Evolutionary conservation across 108 stramenopile genomes (phyloP).

Genomic region (Asterionellopsis glacialis): DNA sequence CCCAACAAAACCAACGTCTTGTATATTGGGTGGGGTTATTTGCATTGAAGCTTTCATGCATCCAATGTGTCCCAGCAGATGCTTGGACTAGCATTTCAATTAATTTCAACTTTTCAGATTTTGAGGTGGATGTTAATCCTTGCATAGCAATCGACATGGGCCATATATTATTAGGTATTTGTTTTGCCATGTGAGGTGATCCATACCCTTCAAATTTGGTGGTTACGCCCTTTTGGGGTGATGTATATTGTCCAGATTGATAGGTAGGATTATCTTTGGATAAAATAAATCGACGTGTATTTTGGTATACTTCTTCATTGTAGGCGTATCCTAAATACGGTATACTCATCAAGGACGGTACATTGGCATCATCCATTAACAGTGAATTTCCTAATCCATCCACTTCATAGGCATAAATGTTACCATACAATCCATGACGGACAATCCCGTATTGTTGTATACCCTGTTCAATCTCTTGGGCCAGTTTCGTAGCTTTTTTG

Average conservation of each 20-base stretch:
- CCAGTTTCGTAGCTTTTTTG: constrained; percentile 27
- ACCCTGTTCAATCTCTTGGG: constrained; percentile 42
- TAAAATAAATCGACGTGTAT: constrained; percentile 44
- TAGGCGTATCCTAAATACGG: constrained; percentile 53
- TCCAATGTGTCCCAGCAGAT: constrained; percentile 33
- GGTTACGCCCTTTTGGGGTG: constrained; percentile 24
- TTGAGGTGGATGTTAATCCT: constrained; percentile 32
- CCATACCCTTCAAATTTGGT: constrained; percentile 10
- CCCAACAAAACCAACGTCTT: constrained; percentile 69
- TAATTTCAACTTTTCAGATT: constrained; percentile 20
- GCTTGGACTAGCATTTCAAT: constrained; percentile 25
- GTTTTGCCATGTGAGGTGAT: constrained; percentile 30
- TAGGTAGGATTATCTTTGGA: constrained; percentile 36
- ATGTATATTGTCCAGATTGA: too few relatives aligned
- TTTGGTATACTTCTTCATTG: constrained; percentile 10
- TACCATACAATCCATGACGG: constrained; percentile 20
- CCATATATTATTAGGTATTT: constrained; percentile 52
- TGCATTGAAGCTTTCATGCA: constrained; percentile 51
- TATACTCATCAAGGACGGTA: constrained; percentile 61
- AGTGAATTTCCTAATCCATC: constrained; percentile 59
- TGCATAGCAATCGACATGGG: constrained; percentile 64
- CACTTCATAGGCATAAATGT: constrained; percentile 75
- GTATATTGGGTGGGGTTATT: constrained; percentile 31
- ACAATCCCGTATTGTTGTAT: constrained; percentile 53
- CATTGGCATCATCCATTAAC: constrained; percentile 78